A percentile compares a stretch with the other conserved stretches of the same genome.
Conservation (phyloP, 2,329 filamentous ascomycete genomes). For the Aspergillus viridinutans region DNA sequence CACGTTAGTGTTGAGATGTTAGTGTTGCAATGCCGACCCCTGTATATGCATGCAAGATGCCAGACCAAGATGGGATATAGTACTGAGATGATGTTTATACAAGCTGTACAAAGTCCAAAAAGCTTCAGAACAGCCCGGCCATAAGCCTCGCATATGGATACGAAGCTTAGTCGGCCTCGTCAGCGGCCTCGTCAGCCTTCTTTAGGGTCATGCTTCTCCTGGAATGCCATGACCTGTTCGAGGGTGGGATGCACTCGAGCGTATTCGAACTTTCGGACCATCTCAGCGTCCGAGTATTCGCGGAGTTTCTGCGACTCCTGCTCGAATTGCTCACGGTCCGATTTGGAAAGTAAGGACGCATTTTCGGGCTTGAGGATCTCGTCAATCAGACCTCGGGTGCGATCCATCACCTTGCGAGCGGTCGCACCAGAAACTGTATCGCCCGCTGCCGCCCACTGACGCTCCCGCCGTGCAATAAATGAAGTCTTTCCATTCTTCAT, state of each 20-base stretch:
- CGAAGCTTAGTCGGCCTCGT: neutral
- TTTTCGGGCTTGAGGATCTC: constrained; percentile 26
- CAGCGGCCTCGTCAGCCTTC: neutral
- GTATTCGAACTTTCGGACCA: constrained; percentile 11
- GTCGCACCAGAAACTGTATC: constrained; percentile 21
- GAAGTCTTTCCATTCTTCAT: constrained; percentile 16
- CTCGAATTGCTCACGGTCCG: constrained; percentile 18
- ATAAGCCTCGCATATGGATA: neutral
- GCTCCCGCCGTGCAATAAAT: constrained; percentile 5
- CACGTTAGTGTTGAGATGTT: neutral
- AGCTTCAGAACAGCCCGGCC: neutral
- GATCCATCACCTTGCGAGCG: constrained; percentile 20
- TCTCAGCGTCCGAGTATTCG: constrained; percentile 25
- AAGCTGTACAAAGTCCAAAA: neutral
- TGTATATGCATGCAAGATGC: constrained; percentile 9
- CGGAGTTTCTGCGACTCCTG: constrained; percentile 24
- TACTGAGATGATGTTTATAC: neutral
- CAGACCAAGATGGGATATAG: neutral
- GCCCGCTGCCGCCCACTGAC: constrained; percentile 12
- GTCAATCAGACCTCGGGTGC: constrained; percentile 34
- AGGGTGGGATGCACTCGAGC: constrained; percentile 19
- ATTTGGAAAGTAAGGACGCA: constrained; percentile 19
- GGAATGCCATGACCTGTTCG: constrained; percentile 19
- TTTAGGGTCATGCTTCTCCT: constrained; percentile 5
- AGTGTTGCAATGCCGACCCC: constrained; percentile 12